A percentile compares a stretch with the other conserved stretches of the same genome.
Evolutionary conservation across 1,139 yeast species (phyloP).

Genomic region (Lodderomyces pseudojiufengensis): DNA sequence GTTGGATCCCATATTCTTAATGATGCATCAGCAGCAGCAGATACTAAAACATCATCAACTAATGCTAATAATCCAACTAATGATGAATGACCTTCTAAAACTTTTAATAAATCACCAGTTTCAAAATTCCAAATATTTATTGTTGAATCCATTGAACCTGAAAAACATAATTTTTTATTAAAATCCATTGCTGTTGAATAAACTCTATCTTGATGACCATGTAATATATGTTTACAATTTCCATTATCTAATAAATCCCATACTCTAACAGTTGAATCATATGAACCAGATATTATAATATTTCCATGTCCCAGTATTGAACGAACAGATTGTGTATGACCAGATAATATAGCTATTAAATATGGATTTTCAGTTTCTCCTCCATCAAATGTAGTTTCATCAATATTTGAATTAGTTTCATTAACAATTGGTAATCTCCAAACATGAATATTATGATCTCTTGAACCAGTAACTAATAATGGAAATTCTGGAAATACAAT

Average conservation of each 20-base stretch:
- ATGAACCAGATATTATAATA: conserved; percentile 82
- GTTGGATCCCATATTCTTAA: conserved; percentile 90
- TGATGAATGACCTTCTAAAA: conserved; percentile 82
- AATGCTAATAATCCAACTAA: conserved; percentile 84
- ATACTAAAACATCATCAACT: conserved; percentile 74
- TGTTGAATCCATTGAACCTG: conserved; percentile 89
- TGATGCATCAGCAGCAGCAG: conserved; percentile 95
- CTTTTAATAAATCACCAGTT: conserved; percentile 62
- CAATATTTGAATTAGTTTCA: conserved; percentile 34
- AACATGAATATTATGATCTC: conserved; percentile 84
- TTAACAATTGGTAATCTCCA: conserved; percentile 73
- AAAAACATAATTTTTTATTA: conserved; percentile 72
- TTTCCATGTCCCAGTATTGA: conserved; percentile 86
- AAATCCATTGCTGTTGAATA: conserved; percentile 83
- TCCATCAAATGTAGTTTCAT: conserved; percentile 38
- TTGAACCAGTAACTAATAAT: conserved; percentile 78
- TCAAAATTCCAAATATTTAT: conserved; percentile 88
- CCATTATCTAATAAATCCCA: conserved; percentile 81
- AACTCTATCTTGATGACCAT: conserved; percentile 84
- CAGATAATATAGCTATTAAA: conserved; percentile 70
- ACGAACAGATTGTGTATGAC: conserved; percentile 86
- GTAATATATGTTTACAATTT: conserved; percentile 65
- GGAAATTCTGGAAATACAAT: conserved; percentile 63
- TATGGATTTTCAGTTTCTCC: conserved; percentile 56
- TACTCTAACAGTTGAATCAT: conserved; percentile 85